phyloP scores from a whole-genome alignment of 345 rosid genomes.

The Dipteronia sinensis region DNA sequence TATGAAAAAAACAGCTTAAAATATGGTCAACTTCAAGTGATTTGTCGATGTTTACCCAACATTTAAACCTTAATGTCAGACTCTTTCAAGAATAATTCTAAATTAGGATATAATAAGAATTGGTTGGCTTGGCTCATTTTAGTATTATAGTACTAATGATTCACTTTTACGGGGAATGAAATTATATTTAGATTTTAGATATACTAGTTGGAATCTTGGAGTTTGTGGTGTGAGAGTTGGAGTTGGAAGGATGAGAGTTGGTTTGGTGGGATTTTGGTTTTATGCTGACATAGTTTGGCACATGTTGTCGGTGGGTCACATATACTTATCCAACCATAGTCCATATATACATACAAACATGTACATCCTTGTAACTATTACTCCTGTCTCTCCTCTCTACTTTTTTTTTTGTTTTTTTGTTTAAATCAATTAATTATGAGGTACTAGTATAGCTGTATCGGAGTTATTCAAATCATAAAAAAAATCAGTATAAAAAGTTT shows the following conservation, averaged over 20 bases:
- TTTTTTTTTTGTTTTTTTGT: too few species aligned
- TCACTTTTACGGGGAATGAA: background rate
- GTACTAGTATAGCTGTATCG: too few species aligned
- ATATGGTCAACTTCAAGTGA: too few species aligned
- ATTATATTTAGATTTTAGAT: background rate
- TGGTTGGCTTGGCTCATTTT: background rate
- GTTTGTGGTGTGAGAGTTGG: background rate
- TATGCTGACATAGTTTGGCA: slow-evolving; percentile 26
- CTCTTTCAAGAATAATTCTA: too few species aligned
- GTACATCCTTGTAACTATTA: too few species aligned
- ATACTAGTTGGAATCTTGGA: background rate
- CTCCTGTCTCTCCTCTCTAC: too few species aligned
- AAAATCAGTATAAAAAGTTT: too few species aligned
- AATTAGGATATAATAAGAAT: background rate
- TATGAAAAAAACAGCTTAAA: too few species aligned
- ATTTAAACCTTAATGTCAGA: too few species aligned
- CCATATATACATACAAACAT: background rate
- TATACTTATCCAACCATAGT: background rate
- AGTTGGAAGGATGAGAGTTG: slow-evolving; percentile 2
- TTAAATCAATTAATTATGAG: too few species aligned
- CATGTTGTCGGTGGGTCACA: slow-evolving; percentile 29
- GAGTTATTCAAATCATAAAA: too few species aligned
- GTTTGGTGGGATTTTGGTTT: slow-evolving; percentile 23
- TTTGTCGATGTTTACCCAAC: too few species aligned
- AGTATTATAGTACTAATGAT: background rate